Base-by-base conservation (phyloP, 306 rosid genomes). In the Prosopis cineraria region DNA sequence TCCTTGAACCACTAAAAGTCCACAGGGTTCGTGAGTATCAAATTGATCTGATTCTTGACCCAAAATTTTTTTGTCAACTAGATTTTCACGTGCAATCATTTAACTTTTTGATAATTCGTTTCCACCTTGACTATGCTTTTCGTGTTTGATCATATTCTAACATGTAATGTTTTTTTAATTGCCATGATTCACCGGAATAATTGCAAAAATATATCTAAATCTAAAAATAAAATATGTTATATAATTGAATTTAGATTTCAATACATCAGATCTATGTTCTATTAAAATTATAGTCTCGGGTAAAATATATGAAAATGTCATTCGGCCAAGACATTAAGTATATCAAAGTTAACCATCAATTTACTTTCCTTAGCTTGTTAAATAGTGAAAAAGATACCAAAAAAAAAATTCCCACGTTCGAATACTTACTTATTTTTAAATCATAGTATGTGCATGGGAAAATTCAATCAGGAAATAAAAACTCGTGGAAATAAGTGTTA, bases 71-170 rank as follows among this genome's bases (percentile, higher is more conserved):
- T 52, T 20, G 59, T 33, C 68, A 62, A 33, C 68, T 3, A n/a
- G 43, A 16, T 63, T 63, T 63, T 63, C 68, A 17, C 68, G 43
- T 19, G 68, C 68, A 63, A 63, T 63, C 68, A 63, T 63, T 63
- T n/a, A 63, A 63, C 68, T 10, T 29, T 63, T 63, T 31, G 43
- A 63, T 33, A 63, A 63, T 31, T 63, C 11, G 19, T 60, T 22
- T 30, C 39, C 40, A 8, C 2, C 24, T 14, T 0, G 37, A 30
- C n/a, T n/a, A 17, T 60, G 10, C 31, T 24, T n/a, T 48, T 10
- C 0, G 11, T 16, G 20, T 60, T 30, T 2, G 20, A 11, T n/a
- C 25, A 56, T 27, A 25, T 56, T 50, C 17, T 17, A 47, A 47
- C 7, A 2, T n/a, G 22, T 7, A 6, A 6, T 50, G 1, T 14